Base-by-base conservation (phyloP, 116 monocot genomes). In the Zostera marina region DNA sequence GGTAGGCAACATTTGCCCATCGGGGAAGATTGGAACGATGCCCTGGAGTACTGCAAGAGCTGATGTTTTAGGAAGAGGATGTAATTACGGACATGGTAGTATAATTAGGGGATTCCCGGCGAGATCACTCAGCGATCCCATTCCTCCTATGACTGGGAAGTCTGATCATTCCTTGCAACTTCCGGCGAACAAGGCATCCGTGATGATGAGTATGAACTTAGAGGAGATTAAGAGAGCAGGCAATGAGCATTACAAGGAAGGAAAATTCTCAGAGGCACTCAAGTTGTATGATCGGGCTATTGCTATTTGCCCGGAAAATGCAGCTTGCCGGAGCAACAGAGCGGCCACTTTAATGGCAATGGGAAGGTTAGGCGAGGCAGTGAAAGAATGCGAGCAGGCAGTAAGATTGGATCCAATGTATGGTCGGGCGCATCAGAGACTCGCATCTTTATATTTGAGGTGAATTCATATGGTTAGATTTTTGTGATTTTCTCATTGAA, bases 21-120 rank as follows among this genome's bases (percentile, higher is more conserved):
- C 86, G 1, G 87, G 92, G 25, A 82, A 63, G 41, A 61, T 60
- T 32, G 76, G 71, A 11, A 70, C 77, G 70, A 67, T 39, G 60
- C 47, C 53, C 57, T 49, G 62, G 49, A 63, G 5, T 12, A 3
- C 68, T 5, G 45, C 71, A 47, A 62, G 81, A 48, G 75, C 53
- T 43, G 82, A 91, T 38, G 82, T 85, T 20, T 73, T 91, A 1
- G 79, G 82, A 4, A 71, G 79, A 14, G 92, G 92, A 5, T 80
- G 80, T 25, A 77, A 80, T 62, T 92, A 92, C 58, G 92, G 92
- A 1, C 92, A 92, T 19, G 87, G 92, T 8, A 92, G 87, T 65
- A 80, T 92, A 57, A 76, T 92, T 53, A 68, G 78, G 5, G 76
- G 68, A 22, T 55, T 63, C 15, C 38, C 54, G 32, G 32, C 5